These are phyloP conservation scores for Berberis vulgaris DNA, from an alignment of 164 flowering plant species.

Conservation along the genomic window DNA sequence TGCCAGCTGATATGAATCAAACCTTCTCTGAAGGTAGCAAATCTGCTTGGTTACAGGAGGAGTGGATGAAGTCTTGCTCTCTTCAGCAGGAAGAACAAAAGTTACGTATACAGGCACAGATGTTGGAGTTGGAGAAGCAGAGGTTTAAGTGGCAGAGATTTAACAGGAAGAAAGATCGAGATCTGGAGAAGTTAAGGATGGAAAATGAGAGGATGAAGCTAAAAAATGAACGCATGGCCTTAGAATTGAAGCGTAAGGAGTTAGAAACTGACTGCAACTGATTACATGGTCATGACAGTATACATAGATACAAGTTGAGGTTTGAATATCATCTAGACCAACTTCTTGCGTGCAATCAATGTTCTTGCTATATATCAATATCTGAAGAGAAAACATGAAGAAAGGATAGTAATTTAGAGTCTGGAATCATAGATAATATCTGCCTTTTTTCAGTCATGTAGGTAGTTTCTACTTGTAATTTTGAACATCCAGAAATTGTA, in stretches of 20 bases:
- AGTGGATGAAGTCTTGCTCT: conserved; percentile 33
- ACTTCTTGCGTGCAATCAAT: too few relatives aligned
- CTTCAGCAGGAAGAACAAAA: conserved; percentile 58
- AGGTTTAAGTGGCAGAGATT: conserved; percentile 61
- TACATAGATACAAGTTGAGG: too few relatives aligned
- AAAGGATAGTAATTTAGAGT: too few relatives aligned
- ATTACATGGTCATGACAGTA: neutral
- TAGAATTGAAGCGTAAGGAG: conserved; percentile 57
- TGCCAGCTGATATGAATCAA: conserved; percentile 35
- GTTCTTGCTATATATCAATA: too few relatives aligned
- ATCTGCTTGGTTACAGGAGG: conserved; percentile 33
- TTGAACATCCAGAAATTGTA: too few relatives aligned
- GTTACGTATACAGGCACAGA: conserved; percentile 45
- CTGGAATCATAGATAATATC: too few relatives aligned
- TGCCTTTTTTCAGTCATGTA: too few relatives aligned
- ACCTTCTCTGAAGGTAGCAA: conserved; percentile 28
- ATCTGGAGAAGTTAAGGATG: conserved; percentile 54
- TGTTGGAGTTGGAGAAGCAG: conserved; percentile 67
- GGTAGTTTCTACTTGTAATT: too few relatives aligned
- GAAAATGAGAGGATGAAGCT: conserved; percentile 73
- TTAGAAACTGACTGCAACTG: conserved; percentile 23
- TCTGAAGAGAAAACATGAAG: too few relatives aligned
- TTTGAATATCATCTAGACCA: too few relatives aligned
- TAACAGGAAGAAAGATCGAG: conserved; percentile 50
- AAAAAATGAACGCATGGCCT: conserved; percentile 53